Base-by-base conservation (phyloP, 2,329 filamentous ascomycete genomes). In the Fusarium sp. region DNA sequence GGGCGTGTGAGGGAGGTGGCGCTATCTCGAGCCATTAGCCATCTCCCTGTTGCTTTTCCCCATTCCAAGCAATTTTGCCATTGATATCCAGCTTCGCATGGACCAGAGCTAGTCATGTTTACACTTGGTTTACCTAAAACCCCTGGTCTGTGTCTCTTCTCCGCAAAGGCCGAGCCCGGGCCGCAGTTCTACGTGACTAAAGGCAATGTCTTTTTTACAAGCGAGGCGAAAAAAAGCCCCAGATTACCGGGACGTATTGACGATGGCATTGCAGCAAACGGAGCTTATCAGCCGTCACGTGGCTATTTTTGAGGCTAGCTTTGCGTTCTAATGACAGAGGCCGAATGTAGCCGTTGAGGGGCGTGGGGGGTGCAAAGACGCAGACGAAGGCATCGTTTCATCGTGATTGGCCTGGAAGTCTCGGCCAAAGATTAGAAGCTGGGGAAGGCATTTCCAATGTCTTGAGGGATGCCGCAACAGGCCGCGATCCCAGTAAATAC, bases 271-370 rank as follows among this genome's bases (percentile, higher is more conserved):
- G 28, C 38, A 48, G 44, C 55, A 43, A 43, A 64, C 50, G 69
- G 71, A 72, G 69, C 72, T 74, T 74, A 74, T 74, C 72, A 65
- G 48, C 57, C 72, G 65, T 75, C 73, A 75, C 73, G 73, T 75
- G 73, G 61, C 50, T 17, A 10, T 17, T 36, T 53, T 45, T 24
- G 10, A 15, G 24, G 34, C 43, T 63, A 63, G 60, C 40, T 17
- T 24, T 38, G 40, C 34, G 34, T 54, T 28, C 20, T 18, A 15
- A 28, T 24, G 44, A 26, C 28, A 26, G 28, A 56, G 51, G 72
- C 73, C 73, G 73, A 72, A 68, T 66, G 69, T 75, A 75, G 73
- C 73, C 73, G 73, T 63, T 68, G 56, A 55, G 60, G 46, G 50
- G 54, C 51, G 40, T 55, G 54, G 44, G 55, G 45, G 40, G 36